Conservation (phyloP, 2,329 filamentous ascomycete species). For the Colletotrichum somersetense region DNA sequence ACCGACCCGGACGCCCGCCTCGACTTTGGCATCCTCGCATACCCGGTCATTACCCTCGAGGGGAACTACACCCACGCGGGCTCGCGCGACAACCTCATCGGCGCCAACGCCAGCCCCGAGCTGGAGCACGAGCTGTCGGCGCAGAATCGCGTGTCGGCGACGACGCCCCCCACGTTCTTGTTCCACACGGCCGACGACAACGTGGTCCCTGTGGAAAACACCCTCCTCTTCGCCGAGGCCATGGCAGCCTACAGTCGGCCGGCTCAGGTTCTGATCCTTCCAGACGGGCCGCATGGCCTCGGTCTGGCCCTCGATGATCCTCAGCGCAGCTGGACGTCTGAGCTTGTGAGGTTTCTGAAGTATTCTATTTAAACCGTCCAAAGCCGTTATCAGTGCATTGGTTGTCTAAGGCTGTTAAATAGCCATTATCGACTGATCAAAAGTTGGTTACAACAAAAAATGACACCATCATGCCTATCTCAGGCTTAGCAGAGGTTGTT, state of each 20-base stretch:
- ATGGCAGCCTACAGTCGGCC: constrained; percentile 44
- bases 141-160: constrained; percentile 44
- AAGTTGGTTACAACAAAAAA: too few species aligned
- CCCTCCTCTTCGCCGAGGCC: constrained; percentile 46
- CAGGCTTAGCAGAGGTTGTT: neutral
- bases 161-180: constrained; percentile 51
- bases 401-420: too few species aligned
- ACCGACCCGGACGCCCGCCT: constrained; percentile 42
- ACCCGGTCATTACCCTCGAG: constrained; percentile 45
- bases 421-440: neutral
- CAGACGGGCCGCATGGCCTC: constrained; percentile 48
- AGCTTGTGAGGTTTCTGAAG: constrained; percentile 48
- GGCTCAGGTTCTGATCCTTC: constrained; percentile 47
- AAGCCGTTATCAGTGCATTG: neutral
- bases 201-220: constrained; percentile 47
- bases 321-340: constrained; percentile 45
- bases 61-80: constrained; percentile 38
- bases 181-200: constrained; percentile 50
- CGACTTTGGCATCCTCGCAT: constrained; percentile 45
- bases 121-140: constrained; percentile 44
- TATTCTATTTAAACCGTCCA: constrained; percentile 36
- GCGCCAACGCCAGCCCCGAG: constrained; percentile 40
- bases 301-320: constrained; percentile 46
- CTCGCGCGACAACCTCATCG: constrained; percentile 44
- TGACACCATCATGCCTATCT: neutral